Evolutionary conservation across 208 protist genomes (phyloP).

Genomic region (Acanthamoeba rhysodes): DNA sequence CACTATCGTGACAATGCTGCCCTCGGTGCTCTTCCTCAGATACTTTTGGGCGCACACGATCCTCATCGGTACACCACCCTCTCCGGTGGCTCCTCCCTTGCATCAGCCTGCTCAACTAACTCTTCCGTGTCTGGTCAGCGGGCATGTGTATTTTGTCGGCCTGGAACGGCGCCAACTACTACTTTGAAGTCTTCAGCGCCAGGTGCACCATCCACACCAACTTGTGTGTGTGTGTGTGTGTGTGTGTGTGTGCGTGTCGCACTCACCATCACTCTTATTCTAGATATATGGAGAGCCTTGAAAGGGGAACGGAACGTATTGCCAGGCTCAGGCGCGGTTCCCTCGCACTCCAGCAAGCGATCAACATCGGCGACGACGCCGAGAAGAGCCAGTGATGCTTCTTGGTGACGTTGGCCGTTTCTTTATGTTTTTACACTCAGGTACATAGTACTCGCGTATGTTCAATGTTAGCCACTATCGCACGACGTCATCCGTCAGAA

Average conservation of each 20-base stretch:
- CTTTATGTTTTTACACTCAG: not conserved
- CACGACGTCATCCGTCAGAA: constrained; percentile 14
- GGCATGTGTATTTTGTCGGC: constrained; percentile 56
- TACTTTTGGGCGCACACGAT: constrained; percentile 76
- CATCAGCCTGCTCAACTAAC: not conserved
- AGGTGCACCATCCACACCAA: not conserved
- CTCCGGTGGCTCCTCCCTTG: not conserved
- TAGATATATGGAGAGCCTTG: constrained; percentile 59
- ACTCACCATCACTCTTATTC: not conserved
- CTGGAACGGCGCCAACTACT: constrained; percentile 70
- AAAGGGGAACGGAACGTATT: constrained; percentile 44
- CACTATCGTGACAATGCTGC: constrained; percentile 78
- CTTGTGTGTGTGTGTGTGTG: not conserved
- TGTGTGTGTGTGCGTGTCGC: not conserved
- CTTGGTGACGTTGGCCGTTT: not conserved
- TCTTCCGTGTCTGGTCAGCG: not conserved
- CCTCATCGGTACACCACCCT: constrained; percentile 9
- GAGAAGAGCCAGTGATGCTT: not conserved
- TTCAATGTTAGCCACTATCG: not conserved
- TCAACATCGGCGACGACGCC: not conserved
- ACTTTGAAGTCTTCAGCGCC: constrained; percentile 66
- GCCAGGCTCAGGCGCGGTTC: constrained; percentile 45
- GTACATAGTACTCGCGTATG: not conserved
- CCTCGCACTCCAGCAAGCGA: not conserved
- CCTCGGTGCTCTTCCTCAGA: constrained; percentile 57